Base-by-base conservation (phyloP, 2,329 filamentous ascomycete species). In the Monosporascus cannonballus region DNA sequence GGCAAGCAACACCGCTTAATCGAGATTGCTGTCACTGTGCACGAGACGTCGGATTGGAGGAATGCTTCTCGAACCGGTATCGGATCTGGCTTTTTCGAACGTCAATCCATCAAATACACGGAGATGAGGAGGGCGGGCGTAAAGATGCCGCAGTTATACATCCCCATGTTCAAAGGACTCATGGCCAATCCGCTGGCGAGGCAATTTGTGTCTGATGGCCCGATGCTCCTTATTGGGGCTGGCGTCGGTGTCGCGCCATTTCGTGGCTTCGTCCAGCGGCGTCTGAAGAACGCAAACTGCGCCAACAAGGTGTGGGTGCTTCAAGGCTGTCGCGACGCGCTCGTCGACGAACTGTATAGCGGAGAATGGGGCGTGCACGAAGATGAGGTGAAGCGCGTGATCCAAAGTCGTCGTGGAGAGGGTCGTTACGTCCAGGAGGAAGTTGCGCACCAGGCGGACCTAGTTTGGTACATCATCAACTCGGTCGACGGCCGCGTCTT, bases 381-480 rank as follows among this genome's bases (percentile, higher is more conserved):
- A 67, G 84, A 89, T 50, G 86, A 92, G 67, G 86, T 92, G 49
- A 91, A 92, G 73, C 87, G 84, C 42, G 88, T 94, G 1, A 86
- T 92, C 11, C 83, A 94, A 70, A 89, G 82, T 61, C 85, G 85
- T 50, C 80, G 78, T 48, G 89, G 88, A 46, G 87, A 91, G 61
- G 89, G 90, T 57, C 86, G 87, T 59, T 99, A 99, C 66, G 94
- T 99, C 2, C 94, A 99, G 68, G 94, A 99, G 64, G 94, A 97
- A 71, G 93, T 99, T 8, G 78, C 83, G 11, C 80, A 89, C 58
- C 94, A 97, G 69, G 90, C 92, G 2, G 94, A 97, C 66, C 80
- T 97, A n/a, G 93, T 97, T 17, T 99, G 94, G 94, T 96, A 90
- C 69, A 91, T 97, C 58, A 89, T 96, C 76, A 97, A 97, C 69